A percentile compares a stretch with the other conserved stretches of the same genome.
phyloP scores from a whole-genome alignment of 148 eudicot genomes.

The Chenopodium suecicum region DNA sequence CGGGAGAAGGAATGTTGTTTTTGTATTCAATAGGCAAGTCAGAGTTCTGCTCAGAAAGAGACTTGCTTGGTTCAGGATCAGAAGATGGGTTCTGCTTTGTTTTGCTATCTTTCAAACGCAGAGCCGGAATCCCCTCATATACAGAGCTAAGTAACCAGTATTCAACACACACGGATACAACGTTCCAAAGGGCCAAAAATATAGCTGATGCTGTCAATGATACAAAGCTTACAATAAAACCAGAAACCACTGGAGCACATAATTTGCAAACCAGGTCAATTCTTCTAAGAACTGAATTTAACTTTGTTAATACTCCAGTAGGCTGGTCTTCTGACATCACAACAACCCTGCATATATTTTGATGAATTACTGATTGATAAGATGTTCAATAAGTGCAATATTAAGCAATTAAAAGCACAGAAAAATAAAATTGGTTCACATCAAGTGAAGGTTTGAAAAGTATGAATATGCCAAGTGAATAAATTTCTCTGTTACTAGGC shows the following conservation, averaged over 20 bases:
- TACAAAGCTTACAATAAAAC: conserved; percentile 78
- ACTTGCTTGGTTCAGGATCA: conserved; percentile 37
- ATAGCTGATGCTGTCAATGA: conserved; percentile 27
- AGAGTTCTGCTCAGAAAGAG: conserved; percentile 30
- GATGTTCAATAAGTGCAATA: background rate
- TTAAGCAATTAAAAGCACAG: background rate
- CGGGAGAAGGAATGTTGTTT: conserved; percentile 18
- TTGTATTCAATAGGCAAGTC: conserved; percentile 20
- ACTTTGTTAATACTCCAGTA: conserved; percentile 45
- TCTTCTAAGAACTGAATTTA: conserved; percentile 78
- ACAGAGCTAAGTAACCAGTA: conserved; percentile 81
- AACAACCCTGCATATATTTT: conserved; percentile 60
- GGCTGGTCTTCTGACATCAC: conserved; percentile 81
- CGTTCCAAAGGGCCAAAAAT: conserved; percentile 62
- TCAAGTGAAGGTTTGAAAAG: background rate
- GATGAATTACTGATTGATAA: background rate
- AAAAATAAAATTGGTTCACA: background rate
- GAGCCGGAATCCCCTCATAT: conserved; percentile 64
- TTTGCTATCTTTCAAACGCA: conserved; percentile 46
- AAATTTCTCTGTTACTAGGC: too few relatives aligned
- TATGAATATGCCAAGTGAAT: too few relatives aligned
- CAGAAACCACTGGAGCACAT: conserved; percentile 79
- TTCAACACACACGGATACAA: conserved; percentile 62
- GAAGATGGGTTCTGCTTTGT: conserved; percentile 30
- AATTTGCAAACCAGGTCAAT: conserved; percentile 80